Evolutionary conservation across 306 rosid genomes (phyloP).

Genomic region (Lathyrus tuberosus): DNA sequence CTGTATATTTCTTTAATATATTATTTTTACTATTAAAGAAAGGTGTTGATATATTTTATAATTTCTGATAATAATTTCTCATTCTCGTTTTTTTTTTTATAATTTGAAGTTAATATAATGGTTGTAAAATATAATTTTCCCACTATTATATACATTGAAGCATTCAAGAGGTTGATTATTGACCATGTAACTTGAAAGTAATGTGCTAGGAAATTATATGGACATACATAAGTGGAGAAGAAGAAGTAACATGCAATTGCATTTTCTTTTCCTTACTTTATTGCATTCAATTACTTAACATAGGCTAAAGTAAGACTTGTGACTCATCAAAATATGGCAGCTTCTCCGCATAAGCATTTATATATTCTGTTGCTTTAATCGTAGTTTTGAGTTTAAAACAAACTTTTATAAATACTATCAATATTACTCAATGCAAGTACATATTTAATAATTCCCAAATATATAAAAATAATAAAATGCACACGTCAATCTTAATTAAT

Average conservation of each 20-base stretch:
- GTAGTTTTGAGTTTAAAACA: too few species aligned
- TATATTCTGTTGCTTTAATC: not conserved
- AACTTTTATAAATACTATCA: too few species aligned
- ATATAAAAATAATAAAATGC: too few species aligned
- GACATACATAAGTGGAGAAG: constrained; percentile 15
- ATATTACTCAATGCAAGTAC: too few species aligned
- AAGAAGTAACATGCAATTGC: not conserved
- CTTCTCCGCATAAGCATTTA: not conserved
- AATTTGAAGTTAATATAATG: not conserved
- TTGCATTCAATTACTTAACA: constrained; percentile 37
- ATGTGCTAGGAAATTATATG: constrained; percentile 32
- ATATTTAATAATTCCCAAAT: too few species aligned
- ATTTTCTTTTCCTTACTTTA: constrained; percentile 9
- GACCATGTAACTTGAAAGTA: constrained; percentile 3
- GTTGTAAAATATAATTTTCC: not conserved
- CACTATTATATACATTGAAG: not conserved
- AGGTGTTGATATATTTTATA: too few species aligned
- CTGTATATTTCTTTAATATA: too few species aligned
- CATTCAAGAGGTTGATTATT: constrained; percentile 25
- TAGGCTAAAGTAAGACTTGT: constrained; percentile 6
- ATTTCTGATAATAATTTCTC: too few species aligned
- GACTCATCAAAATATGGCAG: not conserved
- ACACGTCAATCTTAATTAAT: too few species aligned
- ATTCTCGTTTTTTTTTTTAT: too few species aligned
- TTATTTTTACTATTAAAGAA: too few species aligned